Evolutionary conservation across 371 early-diverging fungal genomes (phyloP).

Genomic region (Dinochytrium kinnereticum): DNA sequence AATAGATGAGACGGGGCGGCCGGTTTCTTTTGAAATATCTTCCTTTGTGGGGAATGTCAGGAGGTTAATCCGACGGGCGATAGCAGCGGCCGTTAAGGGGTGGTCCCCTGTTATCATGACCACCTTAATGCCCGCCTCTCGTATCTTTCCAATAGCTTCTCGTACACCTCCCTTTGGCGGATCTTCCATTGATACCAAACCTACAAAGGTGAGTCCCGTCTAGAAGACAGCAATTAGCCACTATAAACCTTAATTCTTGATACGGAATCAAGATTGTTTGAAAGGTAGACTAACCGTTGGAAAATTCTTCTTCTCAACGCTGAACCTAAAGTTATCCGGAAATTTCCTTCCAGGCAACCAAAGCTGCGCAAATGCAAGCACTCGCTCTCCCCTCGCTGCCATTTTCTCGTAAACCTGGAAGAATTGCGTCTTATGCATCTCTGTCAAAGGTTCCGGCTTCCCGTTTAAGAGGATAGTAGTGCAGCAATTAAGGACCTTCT

Average conservation of each 20-base stretch:
- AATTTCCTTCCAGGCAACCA: slow-evolving; percentile 46
- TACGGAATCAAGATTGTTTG: not conserved
- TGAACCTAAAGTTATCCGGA: slow-evolving; percentile 57
- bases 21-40: not conserved
- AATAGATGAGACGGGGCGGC: not conserved
- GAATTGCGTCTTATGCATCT: slow-evolving; percentile 34
- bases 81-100: slow-evolving; percentile 56
- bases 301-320: slow-evolving; percentile 50
- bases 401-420: slow-evolving; percentile 44
- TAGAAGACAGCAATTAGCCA: slow-evolving; percentile 14
- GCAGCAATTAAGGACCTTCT: slow-evolving; percentile 50
- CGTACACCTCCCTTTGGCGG: slow-evolving; percentile 57
- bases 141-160: slow-evolving; percentile 48
- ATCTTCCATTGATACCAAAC: slow-evolving; percentile 56
- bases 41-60: slow-evolving; percentile 14
- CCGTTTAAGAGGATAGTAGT: slow-evolving; percentile 45
- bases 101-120: slow-evolving; percentile 64
- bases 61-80: slow-evolving; percentile 37
- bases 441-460: slow-evolving; percentile 35
- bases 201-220: slow-evolving; percentile 51
- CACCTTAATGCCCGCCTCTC: slow-evolving; percentile 58
- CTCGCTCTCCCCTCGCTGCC: slow-evolving; percentile 55
- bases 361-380: slow-evolving; percentile 54
- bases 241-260: too few species aligned
- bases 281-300: slow-evolving; percentile 43